phyloP scores from a whole-genome alignment of 331 rosid species.

The Cydonia oblonga region DNA sequence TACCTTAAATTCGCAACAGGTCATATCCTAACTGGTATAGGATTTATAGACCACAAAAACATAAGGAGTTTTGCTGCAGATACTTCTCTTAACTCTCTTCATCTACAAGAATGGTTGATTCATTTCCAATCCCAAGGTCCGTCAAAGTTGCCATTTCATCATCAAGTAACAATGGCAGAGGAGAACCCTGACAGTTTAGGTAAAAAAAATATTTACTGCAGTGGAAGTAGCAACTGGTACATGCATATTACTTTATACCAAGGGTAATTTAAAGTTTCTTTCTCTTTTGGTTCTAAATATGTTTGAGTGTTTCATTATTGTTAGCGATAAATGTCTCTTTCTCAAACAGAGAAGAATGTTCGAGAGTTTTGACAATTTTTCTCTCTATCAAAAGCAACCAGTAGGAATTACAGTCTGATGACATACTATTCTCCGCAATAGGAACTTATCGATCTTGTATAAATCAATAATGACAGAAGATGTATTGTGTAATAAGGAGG shows the following conservation, averaged over 20 bases:
- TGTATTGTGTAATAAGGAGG: not conserved
- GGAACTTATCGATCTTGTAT: no score
- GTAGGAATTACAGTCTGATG: no score
- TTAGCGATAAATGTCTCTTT: not conserved
- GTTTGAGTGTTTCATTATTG: not conserved
- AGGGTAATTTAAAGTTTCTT: not conserved
- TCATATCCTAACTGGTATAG: no score
- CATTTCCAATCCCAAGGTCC: constrained; percentile 14
- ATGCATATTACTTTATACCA: not conserved
- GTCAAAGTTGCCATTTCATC: constrained; percentile 61
- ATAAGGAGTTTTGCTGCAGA: not conserved
- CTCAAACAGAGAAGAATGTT: not conserved
- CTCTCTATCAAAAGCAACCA: no score
- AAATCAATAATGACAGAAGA: not conserved
- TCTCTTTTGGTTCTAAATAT: not conserved
- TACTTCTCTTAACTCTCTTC: constrained; percentile 46
- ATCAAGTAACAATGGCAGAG: constrained; percentile 61
- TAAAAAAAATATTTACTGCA: not conserved
- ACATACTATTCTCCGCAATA: no score
- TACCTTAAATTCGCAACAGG: no score
- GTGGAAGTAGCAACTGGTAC: no score
- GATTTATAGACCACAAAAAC: not conserved
- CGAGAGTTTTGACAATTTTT: not conserved
- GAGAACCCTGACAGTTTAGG: constrained; percentile 57
- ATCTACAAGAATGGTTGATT: constrained; percentile 59